Conservation (phyloP, 1,139 yeast species). For the Yamadazyma friedrichii region DNA sequence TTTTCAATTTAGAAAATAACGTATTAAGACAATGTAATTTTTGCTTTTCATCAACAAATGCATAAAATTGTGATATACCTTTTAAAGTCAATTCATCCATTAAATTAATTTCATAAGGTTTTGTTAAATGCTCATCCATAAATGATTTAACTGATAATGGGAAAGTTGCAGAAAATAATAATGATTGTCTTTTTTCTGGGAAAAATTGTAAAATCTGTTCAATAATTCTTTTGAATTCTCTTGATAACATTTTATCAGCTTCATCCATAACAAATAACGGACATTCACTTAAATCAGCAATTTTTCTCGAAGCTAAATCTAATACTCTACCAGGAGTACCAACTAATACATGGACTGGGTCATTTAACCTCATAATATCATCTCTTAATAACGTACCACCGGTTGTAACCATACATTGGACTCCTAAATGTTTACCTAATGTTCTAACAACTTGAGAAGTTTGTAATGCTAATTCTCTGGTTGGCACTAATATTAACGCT, state of each 20-base stretch:
- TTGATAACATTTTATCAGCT: constrained; percentile 94
- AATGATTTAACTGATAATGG: constrained; percentile 91
- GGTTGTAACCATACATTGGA: constrained; percentile 96
- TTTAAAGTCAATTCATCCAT: constrained; percentile 96
- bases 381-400: constrained; percentile 96
- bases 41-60: constrained; percentile 95
- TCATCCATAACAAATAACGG: constrained; percentile 96
- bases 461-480: constrained; percentile 94
- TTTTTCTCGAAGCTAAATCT: constrained; percentile 84
- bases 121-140: constrained; percentile 86
- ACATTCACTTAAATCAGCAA: constrained; percentile 87
- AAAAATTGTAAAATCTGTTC: constrained; percentile 84
- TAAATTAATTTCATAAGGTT: constrained; percentile 92
- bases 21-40: constrained; percentile 95
- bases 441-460: constrained; percentile 97
- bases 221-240: constrained; percentile 85
- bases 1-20: constrained; percentile 86
- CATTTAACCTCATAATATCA: constrained; percentile 89
- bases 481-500: constrained; percentile 85
- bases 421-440: constrained; percentile 89
- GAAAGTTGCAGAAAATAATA: constrained; percentile 93
- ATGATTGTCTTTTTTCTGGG: constrained; percentile 79
- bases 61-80: constrained; percentile 96
- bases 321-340: constrained; percentile 97
- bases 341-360: constrained; percentile 86